Base-by-base conservation (phyloP, 805 yeast genomes). In the Ogataea minuta region DNA sequence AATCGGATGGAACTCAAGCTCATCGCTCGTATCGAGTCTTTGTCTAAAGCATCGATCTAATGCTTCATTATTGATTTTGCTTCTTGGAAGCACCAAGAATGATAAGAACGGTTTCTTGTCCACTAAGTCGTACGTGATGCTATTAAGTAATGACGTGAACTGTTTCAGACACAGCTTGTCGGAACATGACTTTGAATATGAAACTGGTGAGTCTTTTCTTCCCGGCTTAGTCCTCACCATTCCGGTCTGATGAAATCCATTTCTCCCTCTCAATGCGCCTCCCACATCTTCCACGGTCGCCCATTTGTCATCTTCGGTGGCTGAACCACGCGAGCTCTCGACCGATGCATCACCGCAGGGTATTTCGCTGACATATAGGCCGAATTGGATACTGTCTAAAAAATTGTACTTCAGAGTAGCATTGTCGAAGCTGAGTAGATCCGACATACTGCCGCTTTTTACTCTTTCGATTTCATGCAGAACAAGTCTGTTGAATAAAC, bases 321-420 rank as follows among this genome's bases (percentile, higher is more conserved):
- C 33, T 11, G 54, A 46, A 3, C 64, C 43, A 17, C 57, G 53
- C 1, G 62, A 27, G n/a, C 60, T 48, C 21, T 70, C 71, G 77
- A 88, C 74, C 5, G 95, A 82, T 0, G 86, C 80, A 57, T 90
- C 97, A 1, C 98, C 98, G 65, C 98, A 90, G 0, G 97, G 97
- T 0, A 81, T 68, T 45, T 84, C 93, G 9, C 90, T 77, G 5
- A 84, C 65, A 44, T 77, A 81, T 46, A 88, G 56, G 0, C 79
- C 81, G 39, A 88, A 59, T 34, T 67, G 54, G 9, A n/a, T 21
- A n/a, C 24, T n/a, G 13, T 23, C 17, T 6, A 10, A 4, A 23
- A 37, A 31, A 21, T 12, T 9, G 43, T 51, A 77, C 26, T 33
- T 40, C 5, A 28, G 31, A n/a, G 14, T 16, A 4, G 2, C 33